phyloP scores from a whole-genome alignment of 2,329 filamentous ascomycete genomes.

The Epichloe gansuensis region DNA sequence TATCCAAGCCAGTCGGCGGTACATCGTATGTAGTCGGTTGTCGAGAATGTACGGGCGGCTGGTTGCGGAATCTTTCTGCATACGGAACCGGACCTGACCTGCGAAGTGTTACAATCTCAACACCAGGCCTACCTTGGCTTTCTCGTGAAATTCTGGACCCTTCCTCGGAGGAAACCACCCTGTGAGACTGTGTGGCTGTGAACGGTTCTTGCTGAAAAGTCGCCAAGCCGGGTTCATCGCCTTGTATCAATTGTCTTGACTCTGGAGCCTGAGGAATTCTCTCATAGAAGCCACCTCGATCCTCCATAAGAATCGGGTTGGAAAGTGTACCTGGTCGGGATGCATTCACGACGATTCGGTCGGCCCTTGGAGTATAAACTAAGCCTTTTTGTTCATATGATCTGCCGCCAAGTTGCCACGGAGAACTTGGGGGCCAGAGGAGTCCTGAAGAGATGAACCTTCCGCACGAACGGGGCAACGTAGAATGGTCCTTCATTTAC shows the following conservation, averaged over 20 bases:
- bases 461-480: not conserved
- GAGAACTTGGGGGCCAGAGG: not conserved
- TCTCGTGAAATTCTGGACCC: slow-evolving; percentile 10
- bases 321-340: slow-evolving; percentile 18
- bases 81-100: slow-evolving; percentile 1
- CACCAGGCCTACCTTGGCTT: slow-evolving; percentile 9
- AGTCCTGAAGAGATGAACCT: not conserved
- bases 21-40: not conserved
- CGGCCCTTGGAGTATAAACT: slow-evolving; percentile 11
- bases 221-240: not conserved
- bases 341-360: slow-evolving; percentile 19
- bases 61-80: not conserved
- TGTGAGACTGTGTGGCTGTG: slow-evolving; percentile 7
- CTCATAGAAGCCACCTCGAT: slow-evolving; percentile 26
- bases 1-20: not conserved
- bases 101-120: slow-evolving; percentile 12
- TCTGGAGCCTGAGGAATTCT: slow-evolving; percentile 12
- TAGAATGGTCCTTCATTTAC: slow-evolving; percentile 2
- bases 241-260: not conserved
- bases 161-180: slow-evolving; percentile 12
- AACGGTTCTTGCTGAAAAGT: slow-evolving; percentile 5
- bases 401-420: slow-evolving; percentile 6
- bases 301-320: slow-evolving; percentile 28
- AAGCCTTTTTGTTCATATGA: slow-evolving; percentile 10
- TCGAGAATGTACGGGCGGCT: not conserved